These are phyloP conservation scores for Sarocladiaceae sp. DNA, from an alignment of 2,329 filamentous ascomycete species.

Conservation along the genomic window DNA sequence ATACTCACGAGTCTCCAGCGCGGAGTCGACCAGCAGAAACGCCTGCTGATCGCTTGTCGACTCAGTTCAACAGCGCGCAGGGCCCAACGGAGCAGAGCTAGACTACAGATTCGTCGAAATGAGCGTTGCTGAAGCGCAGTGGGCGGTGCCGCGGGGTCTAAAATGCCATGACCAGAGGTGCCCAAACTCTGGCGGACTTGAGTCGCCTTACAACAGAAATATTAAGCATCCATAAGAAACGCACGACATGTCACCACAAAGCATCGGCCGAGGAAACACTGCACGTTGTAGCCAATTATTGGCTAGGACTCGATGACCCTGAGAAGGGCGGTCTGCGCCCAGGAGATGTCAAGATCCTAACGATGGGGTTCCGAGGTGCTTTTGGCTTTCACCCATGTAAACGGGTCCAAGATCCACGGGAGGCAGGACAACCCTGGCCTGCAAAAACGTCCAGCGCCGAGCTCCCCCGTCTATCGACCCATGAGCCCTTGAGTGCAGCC, in stretches of 20 bases:
- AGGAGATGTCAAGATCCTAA: neutral
- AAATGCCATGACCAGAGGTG: too few species aligned
- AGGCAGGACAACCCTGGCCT: neutral
- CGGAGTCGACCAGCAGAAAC: neutral
- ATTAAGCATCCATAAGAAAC: too few species aligned
- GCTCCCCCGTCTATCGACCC: neutral
- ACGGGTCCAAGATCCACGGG: slow-evolving; percentile 4
- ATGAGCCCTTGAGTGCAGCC: neutral
- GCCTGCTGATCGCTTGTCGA: neutral
- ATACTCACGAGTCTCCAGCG: neutral
- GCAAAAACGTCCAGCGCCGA: neutral
- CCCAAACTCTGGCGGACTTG: too few species aligned
- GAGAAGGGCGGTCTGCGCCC: slow-evolving; percentile 2
- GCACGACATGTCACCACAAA: too few species aligned
- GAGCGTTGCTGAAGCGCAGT: too few species aligned
- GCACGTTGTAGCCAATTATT: neutral
- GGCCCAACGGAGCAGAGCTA: too few species aligned
- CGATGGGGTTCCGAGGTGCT: neutral
- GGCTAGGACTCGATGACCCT: neutral
- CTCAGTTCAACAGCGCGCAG: too few species aligned
- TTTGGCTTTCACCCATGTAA: neutral
- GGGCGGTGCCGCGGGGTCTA: too few species aligned
- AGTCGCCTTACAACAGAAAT: too few species aligned
- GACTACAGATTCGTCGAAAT: too few species aligned
- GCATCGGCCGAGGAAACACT: neutral